These are phyloP conservation scores for Aechmea fasciata DNA, from an alignment of 176 grass and related monocot genomes.

Conservation along the genomic window DNA sequence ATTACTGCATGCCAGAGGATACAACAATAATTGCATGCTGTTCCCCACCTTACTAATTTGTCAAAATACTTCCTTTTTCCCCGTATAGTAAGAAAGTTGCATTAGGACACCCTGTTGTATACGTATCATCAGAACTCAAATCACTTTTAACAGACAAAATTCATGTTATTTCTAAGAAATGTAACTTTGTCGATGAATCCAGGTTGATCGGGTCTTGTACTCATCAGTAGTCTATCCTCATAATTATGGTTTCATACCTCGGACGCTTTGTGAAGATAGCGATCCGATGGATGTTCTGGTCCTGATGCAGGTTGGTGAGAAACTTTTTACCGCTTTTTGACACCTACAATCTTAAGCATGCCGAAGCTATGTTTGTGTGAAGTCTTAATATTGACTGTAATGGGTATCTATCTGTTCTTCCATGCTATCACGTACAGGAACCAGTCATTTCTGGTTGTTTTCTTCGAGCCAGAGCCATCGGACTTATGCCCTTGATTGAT, in stretches of 20 bases:
- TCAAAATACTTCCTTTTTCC: too few relatives aligned
- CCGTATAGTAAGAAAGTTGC: too few relatives aligned
- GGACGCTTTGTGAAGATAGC: slow-evolving; percentile 33
- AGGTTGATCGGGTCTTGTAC: slow-evolving; percentile 41
- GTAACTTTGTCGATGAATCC: background rate
- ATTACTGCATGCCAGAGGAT: too few relatives aligned
- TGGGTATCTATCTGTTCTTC: background rate
- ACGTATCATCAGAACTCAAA: background rate
- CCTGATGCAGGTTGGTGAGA: slow-evolving; percentile 28
- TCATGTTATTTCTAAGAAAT: background rate
- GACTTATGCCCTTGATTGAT: slow-evolving; percentile 43
- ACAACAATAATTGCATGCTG: too few relatives aligned
- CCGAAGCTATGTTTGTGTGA: background rate
- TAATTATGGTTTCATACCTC: slow-evolving; percentile 7
- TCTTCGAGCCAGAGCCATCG: slow-evolving; percentile 37
- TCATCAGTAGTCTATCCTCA: slow-evolving; percentile 38
- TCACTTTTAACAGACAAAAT: background rate
- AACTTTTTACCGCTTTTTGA: background rate
- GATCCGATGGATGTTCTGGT: slow-evolving; percentile 37
- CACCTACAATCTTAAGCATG: background rate
- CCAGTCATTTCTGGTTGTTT: slow-evolving; percentile 29
- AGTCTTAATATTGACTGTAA: background rate
- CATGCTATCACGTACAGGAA: slow-evolving; percentile 17
- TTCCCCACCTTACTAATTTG: too few relatives aligned
- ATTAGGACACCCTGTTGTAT: too few relatives aligned